phyloP scores from a whole-genome alignment of 2,329 filamentous ascomycete genomes.

The Clonostachys rosea region DNA sequence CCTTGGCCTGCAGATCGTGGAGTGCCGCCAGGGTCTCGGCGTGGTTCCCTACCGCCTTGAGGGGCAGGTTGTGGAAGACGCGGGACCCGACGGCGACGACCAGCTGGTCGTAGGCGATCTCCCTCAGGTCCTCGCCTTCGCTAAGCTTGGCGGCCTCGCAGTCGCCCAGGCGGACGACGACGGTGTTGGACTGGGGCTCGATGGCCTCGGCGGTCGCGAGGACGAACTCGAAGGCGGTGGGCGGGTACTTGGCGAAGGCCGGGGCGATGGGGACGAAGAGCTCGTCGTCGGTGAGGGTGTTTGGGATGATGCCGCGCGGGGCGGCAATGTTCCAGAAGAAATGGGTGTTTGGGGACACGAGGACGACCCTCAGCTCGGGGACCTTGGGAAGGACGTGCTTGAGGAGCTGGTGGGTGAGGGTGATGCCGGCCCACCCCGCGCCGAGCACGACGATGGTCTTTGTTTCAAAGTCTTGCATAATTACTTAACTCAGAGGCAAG shows the following conservation, averaged over 20 bases:
- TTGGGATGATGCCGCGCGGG: conserved; percentile 40
- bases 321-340: conserved; percentile 45
- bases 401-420: conserved; percentile 45
- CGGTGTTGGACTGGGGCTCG: conserved; percentile 26
- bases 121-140: conserved; percentile 20
- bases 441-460: conserved; percentile 45
- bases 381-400: conserved; percentile 31
- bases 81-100: conserved; percentile 50
- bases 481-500: conserved; percentile 6
- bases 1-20: conserved; percentile 23
- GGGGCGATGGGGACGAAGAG: conserved; percentile 26
- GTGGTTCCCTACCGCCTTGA: conserved; percentile 38
- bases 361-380: conserved; percentile 33
- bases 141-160: conserved; percentile 14
- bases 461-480: conserved; percentile 6
- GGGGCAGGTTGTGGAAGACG: conserved; percentile 37
- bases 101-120: conserved; percentile 44
- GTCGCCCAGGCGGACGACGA: conserved; percentile 1
- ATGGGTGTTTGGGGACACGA: conserved; percentile 41
- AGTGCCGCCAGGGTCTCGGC: conserved; percentile 33
- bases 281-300: conserved; percentile 34
- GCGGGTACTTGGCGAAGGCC: conserved; percentile 41
- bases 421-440: conserved; percentile 38
- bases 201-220: conserved; percentile 37
- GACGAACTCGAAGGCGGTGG: conserved; percentile 44